Conservation (phyloP, 1,284 basidiomycete species). For the Austroboletus novae-zelandiae region DNA sequence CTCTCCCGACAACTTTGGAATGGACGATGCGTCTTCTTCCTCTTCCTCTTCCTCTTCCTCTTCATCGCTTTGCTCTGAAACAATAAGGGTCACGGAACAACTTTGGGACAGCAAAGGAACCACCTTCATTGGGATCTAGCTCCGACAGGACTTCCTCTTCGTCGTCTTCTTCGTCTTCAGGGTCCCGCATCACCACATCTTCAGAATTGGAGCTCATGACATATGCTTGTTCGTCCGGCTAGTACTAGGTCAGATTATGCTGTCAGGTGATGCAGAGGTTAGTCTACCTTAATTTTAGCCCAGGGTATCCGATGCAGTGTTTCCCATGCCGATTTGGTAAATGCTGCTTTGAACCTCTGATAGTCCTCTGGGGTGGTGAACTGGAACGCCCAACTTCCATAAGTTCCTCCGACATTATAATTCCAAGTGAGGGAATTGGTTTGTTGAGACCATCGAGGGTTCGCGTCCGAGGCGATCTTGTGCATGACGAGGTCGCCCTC, state of each 20-base stretch:
- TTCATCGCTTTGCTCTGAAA: slow-evolving; percentile 48
- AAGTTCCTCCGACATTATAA: slow-evolving; percentile 56
- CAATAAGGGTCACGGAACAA: slow-evolving; percentile 9
- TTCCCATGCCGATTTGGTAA: slow-evolving; percentile 82
- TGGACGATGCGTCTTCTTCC: slow-evolving; percentile 42
- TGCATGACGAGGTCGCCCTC: slow-evolving; percentile 58
- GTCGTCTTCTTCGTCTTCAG: slow-evolving; percentile 68
- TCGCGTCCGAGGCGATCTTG: slow-evolving; percentile 68
- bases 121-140: slow-evolving; percentile 57
- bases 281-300: slow-evolving; percentile 77
- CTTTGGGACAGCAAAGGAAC: slow-evolving; percentile 7
- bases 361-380: slow-evolving; percentile 65
- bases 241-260: slow-evolving; percentile 3
- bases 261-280: not conserved
- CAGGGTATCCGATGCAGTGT: slow-evolving; percentile 74
- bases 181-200: slow-evolving; percentile 86
- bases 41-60: slow-evolving; percentile 47
- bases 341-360: slow-evolving; percentile 61
- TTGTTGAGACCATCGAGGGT: slow-evolving; percentile 64
- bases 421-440: slow-evolving; percentile 86
- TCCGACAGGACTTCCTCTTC: slow-evolving; percentile 72
- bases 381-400: slow-evolving; percentile 83
- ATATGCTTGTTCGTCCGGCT: slow-evolving; percentile 79
- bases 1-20: slow-evolving; percentile 52
- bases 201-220: slow-evolving; percentile 66